These are phyloP conservation scores for Aristolochia contorta DNA, from an alignment of 164 flowering plant genomes.

Conservation along the genomic window DNA sequence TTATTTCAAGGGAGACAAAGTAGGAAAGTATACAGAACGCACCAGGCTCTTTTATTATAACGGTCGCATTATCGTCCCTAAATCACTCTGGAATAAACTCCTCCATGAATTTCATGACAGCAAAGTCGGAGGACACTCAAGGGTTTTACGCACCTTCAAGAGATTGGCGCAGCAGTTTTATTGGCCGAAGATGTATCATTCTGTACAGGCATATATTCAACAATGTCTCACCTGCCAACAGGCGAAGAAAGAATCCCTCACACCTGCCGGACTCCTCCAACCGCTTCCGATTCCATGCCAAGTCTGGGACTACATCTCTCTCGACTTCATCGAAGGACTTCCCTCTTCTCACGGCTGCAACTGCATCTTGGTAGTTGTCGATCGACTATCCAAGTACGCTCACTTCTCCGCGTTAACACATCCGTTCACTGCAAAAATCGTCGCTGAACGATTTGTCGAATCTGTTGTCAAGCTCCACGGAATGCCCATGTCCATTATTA, in stretches of 20 bases:
- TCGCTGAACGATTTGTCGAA: neutral
- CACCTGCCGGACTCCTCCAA: neutral
- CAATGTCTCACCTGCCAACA: neutral
- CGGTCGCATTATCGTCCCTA: too few relatives aligned
- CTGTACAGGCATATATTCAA: neutral
- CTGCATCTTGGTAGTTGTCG: neutral
- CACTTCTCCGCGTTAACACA: neutral
- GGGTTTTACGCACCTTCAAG: neutral
- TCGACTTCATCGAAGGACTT: neutral
- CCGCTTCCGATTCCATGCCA: constrained; percentile 2
- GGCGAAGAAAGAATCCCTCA: neutral
- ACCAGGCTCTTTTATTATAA: too few relatives aligned
- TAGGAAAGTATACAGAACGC: too few relatives aligned
- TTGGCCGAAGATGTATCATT: neutral
- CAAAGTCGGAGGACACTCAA: too few relatives aligned
- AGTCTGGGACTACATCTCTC: constrained; percentile 4
- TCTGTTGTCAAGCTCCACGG: constrained; percentile 1
- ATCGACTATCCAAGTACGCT: too few relatives aligned
- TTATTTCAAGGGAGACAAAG: too few relatives aligned
- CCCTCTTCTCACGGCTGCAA: neutral
- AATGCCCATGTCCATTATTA: too few relatives aligned
- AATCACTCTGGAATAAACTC: too few relatives aligned
- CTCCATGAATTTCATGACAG: too few relatives aligned
- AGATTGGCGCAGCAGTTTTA: neutral
- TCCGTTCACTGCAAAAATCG: neutral